Evolutionary conservation across 2,329 filamentous ascomycete genomes (phyloP), one percentile per base, ranked within the genome.

Genomic region (Plectosphaerella plurivora): DNA sequence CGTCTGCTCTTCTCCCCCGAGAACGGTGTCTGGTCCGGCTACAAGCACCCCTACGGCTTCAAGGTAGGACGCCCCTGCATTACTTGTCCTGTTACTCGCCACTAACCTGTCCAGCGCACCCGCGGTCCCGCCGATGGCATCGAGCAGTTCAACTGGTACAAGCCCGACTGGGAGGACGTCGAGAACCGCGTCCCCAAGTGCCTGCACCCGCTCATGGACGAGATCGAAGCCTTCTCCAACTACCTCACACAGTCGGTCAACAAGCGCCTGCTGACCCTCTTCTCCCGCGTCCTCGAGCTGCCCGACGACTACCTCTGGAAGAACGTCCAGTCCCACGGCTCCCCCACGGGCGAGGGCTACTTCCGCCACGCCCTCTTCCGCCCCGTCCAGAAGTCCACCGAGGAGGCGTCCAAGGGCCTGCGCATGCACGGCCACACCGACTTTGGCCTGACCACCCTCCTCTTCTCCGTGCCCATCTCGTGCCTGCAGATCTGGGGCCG

Each of bases 71-170:
- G 16, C 41, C 41, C n/a, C n/a, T 39, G 4, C 37, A 4, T 3
- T n/a, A 12, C 37, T n/a, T 41, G 37, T 16, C 37, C 16, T 9
- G 3, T 12, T 12, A 7, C 37, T 5, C 14, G 4, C 37, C 10
- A 14, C 37, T 41, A 8, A 41, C 37, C 7, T 11, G 3, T 12
- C n/a, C 50, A 73, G 69, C 72, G 74, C 45, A 61, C 72, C 39
- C 68, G 66, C 2, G 74, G 72, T 2, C 59, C 66, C 12, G 60
- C 68, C 15, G 77, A 79, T 57, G 76, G 75, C 3, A 79, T 79
- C 51, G 76, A 80, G 56, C 76, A 79, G 54, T 80, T 79, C 63
- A 79, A 79, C 63, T 79, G 72, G 70, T 79, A 79, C 63, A 71
- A 67, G 22, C 61, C 61, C 1, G 74, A 79, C 46, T 78, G 72